These are phyloP conservation scores for Hymenoscyphus occultus DNA, from an alignment of 2,329 filamentous ascomycete species.

Conservation along the genomic window DNA sequence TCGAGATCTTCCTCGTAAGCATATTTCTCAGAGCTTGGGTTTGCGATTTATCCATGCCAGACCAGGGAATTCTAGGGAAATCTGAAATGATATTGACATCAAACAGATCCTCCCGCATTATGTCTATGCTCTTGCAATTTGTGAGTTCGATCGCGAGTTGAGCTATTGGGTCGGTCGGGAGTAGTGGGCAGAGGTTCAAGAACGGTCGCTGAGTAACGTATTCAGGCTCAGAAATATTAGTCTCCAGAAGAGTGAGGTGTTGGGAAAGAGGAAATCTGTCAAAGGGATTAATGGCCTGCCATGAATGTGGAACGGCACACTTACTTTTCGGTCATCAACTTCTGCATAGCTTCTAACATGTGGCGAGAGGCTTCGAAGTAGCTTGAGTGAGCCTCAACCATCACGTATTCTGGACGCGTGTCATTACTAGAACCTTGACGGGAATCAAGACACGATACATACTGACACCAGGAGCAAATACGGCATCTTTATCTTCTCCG, in stretches of 20 bases:
- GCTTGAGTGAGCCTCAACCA: conserved; percentile 71
- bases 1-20: conserved; percentile 66
- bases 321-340: conserved; percentile 35
- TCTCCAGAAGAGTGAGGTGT: conserved; percentile 53
- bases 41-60: conserved; percentile 68
- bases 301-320: not conserved
- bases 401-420: conserved; percentile 45
- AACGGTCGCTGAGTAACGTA: conserved; percentile 51
- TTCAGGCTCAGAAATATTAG: conserved; percentile 46
- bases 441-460: conserved; percentile 43
- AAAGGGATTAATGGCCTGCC: conserved; percentile 6
- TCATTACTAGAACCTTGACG: conserved; percentile 3
- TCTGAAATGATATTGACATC: conserved; percentile 52
- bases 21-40: conserved; percentile 65
- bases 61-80: conserved; percentile 49
- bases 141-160: conserved; percentile 16
- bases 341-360: conserved; percentile 69
- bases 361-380: conserved; percentile 78
- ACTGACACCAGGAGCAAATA: conserved; percentile 64
- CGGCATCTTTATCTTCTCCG: conserved; percentile 54
- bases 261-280: conserved; percentile 58
- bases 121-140: conserved; percentile 1
- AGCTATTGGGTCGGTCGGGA: conserved; percentile 24
- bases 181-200: conserved; percentile 48
- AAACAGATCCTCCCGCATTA: conserved; percentile 38